Evolutionary conservation across 192 early-diverging fungal genomes (phyloP).

Genomic region (Spinellus fusiger): DNA sequence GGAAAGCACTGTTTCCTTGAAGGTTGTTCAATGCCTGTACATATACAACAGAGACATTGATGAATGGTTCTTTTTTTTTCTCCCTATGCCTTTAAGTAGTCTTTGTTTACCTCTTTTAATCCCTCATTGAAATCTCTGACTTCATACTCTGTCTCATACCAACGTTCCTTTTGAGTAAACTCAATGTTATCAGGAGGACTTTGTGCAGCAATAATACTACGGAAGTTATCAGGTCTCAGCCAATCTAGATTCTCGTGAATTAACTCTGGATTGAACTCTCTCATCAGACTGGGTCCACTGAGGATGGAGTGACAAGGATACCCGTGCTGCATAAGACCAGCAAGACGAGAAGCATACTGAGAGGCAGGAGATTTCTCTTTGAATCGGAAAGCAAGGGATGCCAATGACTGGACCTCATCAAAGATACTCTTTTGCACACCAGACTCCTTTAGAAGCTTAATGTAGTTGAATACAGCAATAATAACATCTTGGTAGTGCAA

Average conservation of each 20-base stretch:
- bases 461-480: slow-evolving; percentile 79
- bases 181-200: slow-evolving; percentile 36
- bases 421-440: slow-evolving; percentile 78
- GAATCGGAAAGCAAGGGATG: slow-evolving; percentile 60
- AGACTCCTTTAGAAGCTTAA: slow-evolving; percentile 68
- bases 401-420: slow-evolving; percentile 63
- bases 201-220: slow-evolving; percentile 42
- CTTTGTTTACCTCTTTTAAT: slow-evolving; percentile 44
- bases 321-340: slow-evolving; percentile 71
- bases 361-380: slow-evolving; percentile 69
- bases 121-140: slow-evolving; percentile 50
- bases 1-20: slow-evolving; percentile 46
- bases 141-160: slow-evolving; percentile 81
- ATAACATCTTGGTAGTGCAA: slow-evolving; percentile 76
- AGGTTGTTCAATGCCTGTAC: slow-evolving; percentile 39
- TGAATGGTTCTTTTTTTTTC: background rate
- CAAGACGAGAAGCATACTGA: slow-evolving; percentile 59
- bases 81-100: slow-evolving; percentile 23
- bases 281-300: slow-evolving; percentile 61
- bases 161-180: slow-evolving; percentile 57
- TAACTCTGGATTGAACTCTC: slow-evolving; percentile 57
- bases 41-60: background rate
- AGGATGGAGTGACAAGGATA: slow-evolving; percentile 66
- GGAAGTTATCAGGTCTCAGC: slow-evolving; percentile 63
- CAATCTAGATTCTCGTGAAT: slow-evolving; percentile 60